phyloP scores from a whole-genome alignment of 768 basidiomycete genomes.

The Collybia nuda region DNA sequence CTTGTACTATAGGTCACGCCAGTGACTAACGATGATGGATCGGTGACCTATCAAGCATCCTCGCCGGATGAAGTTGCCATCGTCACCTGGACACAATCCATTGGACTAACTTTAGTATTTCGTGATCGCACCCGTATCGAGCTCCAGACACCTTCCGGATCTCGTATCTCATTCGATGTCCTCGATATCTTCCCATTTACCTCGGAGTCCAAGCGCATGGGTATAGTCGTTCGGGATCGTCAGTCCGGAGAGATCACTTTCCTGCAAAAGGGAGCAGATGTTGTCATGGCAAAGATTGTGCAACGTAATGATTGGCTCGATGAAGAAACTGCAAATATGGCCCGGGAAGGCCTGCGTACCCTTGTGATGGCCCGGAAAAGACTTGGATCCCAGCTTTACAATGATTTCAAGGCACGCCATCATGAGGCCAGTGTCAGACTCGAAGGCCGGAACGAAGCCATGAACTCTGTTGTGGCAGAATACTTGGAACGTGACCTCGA shows the following conservation, averaged over 20 bases:
- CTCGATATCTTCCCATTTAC: constrained; percentile 98
- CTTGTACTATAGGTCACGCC: constrained; percentile 79
- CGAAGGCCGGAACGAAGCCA: constrained; percentile 81
- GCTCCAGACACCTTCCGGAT: constrained; percentile 69
- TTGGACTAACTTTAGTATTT: constrained; percentile 85
- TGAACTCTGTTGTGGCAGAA: constrained; percentile 70
- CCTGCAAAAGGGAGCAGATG: constrained; percentile 96
- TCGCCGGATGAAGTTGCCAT: constrained; percentile 99
- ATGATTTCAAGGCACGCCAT: constrained; percentile 68
- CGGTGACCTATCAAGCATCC: constrained; percentile 95
- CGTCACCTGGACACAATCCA: constrained; percentile 94
- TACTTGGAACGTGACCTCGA: constrained; percentile 89
- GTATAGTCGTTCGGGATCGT: constrained; percentile 87
- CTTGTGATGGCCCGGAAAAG: constrained; percentile 88
- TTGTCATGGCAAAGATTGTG: constrained; percentile 95
- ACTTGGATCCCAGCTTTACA: constrained; percentile 67
- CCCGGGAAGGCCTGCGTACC: constrained; percentile 91
- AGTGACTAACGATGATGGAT: constrained; percentile 90
- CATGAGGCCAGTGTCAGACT: constrained; percentile 78
- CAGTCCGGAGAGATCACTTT: constrained; percentile 81
- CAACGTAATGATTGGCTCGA: constrained; percentile 98
- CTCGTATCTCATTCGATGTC: constrained; percentile 72
- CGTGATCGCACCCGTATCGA: constrained; percentile 92
- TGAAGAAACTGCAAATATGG: constrained; percentile 99
- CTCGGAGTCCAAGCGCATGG: constrained; percentile 98